Evolutionary conservation across 1,284 basidiomycete species (phyloP).

Genomic region (Papiliotrema flavescens): DNA sequence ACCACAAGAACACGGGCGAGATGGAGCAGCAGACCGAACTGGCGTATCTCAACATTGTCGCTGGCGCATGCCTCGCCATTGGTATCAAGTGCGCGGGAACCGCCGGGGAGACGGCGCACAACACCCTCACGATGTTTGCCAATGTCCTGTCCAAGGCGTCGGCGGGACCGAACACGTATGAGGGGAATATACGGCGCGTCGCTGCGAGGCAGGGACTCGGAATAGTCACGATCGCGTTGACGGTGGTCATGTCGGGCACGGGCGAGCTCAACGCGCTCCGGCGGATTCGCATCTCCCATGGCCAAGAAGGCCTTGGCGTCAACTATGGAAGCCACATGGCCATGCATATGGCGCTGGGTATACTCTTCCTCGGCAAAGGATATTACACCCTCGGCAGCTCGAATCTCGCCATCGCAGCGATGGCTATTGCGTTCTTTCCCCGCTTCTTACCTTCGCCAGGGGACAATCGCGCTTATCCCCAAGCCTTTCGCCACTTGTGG

Average conservation of each 20-base stretch:
- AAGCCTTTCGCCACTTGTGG: constrained; percentile 94
- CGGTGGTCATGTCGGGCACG: constrained; percentile 93
- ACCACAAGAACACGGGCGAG: constrained; percentile 45
- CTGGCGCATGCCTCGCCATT: constrained; percentile 86
- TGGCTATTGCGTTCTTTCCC: constrained; percentile 88
- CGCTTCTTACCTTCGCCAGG: constrained; percentile 71
- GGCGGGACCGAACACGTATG: constrained; percentile 64
- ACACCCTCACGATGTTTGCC: constrained; percentile 73
- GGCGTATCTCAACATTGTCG: constrained; percentile 81
- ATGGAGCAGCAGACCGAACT: constrained; percentile 75
- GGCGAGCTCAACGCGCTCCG: constrained; percentile 88
- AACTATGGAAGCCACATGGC: constrained; percentile 89
- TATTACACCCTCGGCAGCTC: constrained; percentile 89
- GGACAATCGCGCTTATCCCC: constrained; percentile 88
- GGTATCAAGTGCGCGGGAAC: constrained; percentile 92
- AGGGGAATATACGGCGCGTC: constrained; percentile 76
- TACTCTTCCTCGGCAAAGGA: constrained; percentile 91
- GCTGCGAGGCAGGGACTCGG: constrained; percentile 86
- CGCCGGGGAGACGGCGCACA: constrained; percentile 79
- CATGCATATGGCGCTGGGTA: constrained; percentile 83
- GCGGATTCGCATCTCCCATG: constrained; percentile 84
- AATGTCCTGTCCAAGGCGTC: constrained; percentile 60
- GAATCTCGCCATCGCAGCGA: constrained; percentile 81
- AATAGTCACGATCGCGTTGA: constrained; percentile 76
- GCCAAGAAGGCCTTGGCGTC: constrained; percentile 72